Percentiles rank a stretch among this genome's conserved stretches.
These are phyloP conservation scores for Reutealis trisperma DNA, from an alignment of 345 rosid species.

Conservation along the genomic window DNA sequence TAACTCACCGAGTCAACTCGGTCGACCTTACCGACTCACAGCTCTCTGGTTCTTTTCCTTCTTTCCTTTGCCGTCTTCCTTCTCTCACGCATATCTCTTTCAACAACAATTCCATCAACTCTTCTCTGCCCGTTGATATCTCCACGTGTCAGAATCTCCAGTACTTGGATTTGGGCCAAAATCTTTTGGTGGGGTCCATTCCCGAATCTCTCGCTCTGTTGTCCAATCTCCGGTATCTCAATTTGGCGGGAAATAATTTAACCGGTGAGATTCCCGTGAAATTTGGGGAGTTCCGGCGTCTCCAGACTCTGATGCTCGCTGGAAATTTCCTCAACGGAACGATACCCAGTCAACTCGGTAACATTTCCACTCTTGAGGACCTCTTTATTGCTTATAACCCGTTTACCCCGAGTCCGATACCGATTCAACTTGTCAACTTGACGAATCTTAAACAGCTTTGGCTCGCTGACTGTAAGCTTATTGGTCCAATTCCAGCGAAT, in stretches of 20 bases:
- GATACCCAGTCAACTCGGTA: conserved; percentile 55
- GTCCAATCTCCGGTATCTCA: conserved; percentile 43
- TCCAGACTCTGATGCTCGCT: conserved; percentile 52
- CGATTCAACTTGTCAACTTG: conserved; percentile 54
- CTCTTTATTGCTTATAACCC: conserved; percentile 64
- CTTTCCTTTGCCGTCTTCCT: conserved; percentile 71
- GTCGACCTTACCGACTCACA: conserved; percentile 49
- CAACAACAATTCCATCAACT: conserved; percentile 54
- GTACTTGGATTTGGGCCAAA: conserved; percentile 42
- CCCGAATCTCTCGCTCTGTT: conserved; percentile 58
- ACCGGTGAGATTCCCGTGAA: conserved; percentile 52
- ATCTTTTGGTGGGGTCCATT: conserved; percentile 51
- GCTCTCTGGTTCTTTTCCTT: conserved; percentile 77
- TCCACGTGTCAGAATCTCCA: conserved; percentile 50
- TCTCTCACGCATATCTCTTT: conserved; percentile 50
- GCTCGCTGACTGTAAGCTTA: conserved; percentile 52
- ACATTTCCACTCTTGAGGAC: conserved; percentile 55
- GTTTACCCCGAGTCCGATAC: conserved; percentile 50
- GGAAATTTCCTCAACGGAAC: conserved; percentile 46
- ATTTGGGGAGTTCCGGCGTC: conserved; percentile 40
- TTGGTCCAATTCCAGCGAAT: conserved; percentile 56
- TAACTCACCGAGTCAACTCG: conserved; percentile 44
- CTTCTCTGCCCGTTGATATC: conserved; percentile 54
- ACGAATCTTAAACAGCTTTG: conserved; percentile 59
- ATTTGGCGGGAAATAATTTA: conserved; percentile 58